Percentiles rank a stretch among this genome's conserved stretches.
Evolutionary conservation across 2,329 filamentous ascomycete species (phyloP).

Genomic region (Pseudogymnoascus sp.): DNA sequence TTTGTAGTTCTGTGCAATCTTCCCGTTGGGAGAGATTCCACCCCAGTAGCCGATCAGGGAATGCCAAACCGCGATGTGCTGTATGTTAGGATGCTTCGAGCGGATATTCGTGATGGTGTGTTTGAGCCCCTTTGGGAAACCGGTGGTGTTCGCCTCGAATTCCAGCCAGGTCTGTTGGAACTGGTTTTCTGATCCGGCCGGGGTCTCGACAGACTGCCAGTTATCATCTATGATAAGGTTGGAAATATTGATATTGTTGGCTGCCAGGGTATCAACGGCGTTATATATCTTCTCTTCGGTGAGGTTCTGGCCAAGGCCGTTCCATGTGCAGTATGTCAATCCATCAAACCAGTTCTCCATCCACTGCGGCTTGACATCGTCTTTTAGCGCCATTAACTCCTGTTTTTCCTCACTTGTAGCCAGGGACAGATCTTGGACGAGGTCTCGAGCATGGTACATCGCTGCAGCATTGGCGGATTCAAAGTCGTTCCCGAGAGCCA

Average conservation of each 20-base stretch:
- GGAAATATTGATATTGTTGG: conserved; percentile 67
- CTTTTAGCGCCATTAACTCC: conserved; percentile 40
- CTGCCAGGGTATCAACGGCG: conserved; percentile 64
- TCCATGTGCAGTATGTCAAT: conserved; percentile 96
- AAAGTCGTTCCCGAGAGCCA: conserved; percentile 64
- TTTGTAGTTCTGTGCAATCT: conserved; percentile 71
- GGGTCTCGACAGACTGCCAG: conserved; percentile 71
- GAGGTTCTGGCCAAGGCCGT: conserved; percentile 75
- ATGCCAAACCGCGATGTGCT: conserved; percentile 91
- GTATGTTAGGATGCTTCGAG: conserved; percentile 60
- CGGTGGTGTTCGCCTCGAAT: conserved; percentile 75
- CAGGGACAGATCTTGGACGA: conserved; percentile 44
- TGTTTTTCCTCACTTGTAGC: conserved; percentile 36
- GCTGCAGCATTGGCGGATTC: conserved; percentile 71
- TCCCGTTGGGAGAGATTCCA: conserved; percentile 67
- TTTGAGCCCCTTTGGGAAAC: conserved; percentile 76
- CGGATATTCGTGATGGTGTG: conserved; percentile 63
- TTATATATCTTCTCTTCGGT: conserved; percentile 72
- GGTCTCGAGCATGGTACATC: conserved; percentile 77
- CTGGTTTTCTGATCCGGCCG: conserved; percentile 37
- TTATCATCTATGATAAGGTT: conserved; percentile 96
- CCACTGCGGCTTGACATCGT: conserved; percentile 57
- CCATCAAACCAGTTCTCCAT: conserved; percentile 87
- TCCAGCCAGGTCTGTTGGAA: conserved; percentile 63
- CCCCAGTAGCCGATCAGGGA: conserved; percentile 86